phyloP scores from a whole-genome alignment of 805 yeast genomes.

The Saccharomycopsis javanensis region DNA sequence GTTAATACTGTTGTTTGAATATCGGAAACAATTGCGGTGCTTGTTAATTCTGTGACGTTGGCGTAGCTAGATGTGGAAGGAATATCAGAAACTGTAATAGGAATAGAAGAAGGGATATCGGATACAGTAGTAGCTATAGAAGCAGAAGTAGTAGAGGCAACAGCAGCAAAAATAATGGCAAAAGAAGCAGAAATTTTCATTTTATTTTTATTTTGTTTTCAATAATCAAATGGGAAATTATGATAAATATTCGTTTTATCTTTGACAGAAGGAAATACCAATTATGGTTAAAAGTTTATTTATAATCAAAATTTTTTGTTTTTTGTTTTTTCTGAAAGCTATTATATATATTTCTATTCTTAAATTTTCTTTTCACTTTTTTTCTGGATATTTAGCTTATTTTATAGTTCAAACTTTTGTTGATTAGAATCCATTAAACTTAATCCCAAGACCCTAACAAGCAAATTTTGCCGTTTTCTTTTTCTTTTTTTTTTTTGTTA shows the following conservation, averaged over 20 bases:
- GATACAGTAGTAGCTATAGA: conserved; percentile 1
- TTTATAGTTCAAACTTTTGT: background rate
- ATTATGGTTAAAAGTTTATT: no score
- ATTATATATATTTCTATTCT: no score
- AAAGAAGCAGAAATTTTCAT: conserved; percentile 13
- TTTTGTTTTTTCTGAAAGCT: no score
- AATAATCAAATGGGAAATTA: no score
- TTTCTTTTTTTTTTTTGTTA: background rate
- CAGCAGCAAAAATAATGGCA: background rate
- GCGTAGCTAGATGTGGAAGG: background rate
- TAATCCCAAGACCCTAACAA: background rate
- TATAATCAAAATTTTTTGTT: background rate
- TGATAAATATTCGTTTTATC: no score
- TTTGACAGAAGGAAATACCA: no score
- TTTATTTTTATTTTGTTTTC: no score
- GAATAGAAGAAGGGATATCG: background rate
- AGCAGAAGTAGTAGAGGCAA: background rate
- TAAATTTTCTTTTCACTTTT: background rate
- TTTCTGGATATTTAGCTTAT: background rate
- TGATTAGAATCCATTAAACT: background rate
- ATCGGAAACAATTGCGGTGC: conserved; percentile 12
- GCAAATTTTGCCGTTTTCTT: background rate
- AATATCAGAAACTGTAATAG: background rate
- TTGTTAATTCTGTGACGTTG: conserved; percentile 9
- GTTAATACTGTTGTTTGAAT: conserved; percentile 18